Conservation (phyloP, 2,329 filamentous ascomycete genomes). For the Monosporascus sp. region DNA sequence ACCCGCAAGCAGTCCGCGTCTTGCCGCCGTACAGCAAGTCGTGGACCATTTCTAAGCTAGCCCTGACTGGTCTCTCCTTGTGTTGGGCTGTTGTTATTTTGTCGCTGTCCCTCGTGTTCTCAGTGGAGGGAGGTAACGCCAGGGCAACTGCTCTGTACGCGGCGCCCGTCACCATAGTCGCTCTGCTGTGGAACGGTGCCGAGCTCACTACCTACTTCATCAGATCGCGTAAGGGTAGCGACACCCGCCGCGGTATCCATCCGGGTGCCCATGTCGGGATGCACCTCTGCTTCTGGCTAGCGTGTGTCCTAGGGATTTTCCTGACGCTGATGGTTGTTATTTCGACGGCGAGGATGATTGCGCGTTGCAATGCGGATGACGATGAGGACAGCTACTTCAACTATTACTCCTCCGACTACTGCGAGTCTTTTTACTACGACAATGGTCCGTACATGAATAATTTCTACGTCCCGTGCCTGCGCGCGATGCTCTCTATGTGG, state of each 20-base stretch:
- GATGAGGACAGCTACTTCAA: conserved; percentile 1
- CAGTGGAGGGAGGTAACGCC: conserved; percentile 4
- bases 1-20: conserved; percentile 15
- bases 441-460: conserved; percentile 2
- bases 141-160: conserved; percentile 9
- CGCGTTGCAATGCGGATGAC: conserved; percentile 2
- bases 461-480: conserved; percentile 32
- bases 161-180: conserved; percentile 17
- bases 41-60: conserved; percentile 19
- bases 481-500: conserved; percentile 64
- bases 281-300: conserved; percentile 24
- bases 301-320: conserved; percentile 17
- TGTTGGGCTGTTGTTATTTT: conserved; percentile 20
- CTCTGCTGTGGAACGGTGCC: conserved; percentile 23
- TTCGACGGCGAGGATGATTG: neutral
- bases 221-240: conserved; percentile 12
- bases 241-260: conserved; percentile 23
- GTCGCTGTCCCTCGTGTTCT: conserved; percentile 16
- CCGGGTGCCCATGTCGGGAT: conserved; percentile 26
- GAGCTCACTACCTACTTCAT: conserved; percentile 24
- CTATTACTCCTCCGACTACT: conserved; percentile 7
- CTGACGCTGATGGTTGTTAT: conserved; percentile 8
- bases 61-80: conserved; percentile 16
- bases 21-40: conserved; percentile 17
- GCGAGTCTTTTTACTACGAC: conserved; percentile 8